Evolutionary conservation across 2,329 filamentous ascomycete species (phyloP), one percentile per base, ranked within the genome.

Genomic region (Ramularia collo-cygni): DNA sequence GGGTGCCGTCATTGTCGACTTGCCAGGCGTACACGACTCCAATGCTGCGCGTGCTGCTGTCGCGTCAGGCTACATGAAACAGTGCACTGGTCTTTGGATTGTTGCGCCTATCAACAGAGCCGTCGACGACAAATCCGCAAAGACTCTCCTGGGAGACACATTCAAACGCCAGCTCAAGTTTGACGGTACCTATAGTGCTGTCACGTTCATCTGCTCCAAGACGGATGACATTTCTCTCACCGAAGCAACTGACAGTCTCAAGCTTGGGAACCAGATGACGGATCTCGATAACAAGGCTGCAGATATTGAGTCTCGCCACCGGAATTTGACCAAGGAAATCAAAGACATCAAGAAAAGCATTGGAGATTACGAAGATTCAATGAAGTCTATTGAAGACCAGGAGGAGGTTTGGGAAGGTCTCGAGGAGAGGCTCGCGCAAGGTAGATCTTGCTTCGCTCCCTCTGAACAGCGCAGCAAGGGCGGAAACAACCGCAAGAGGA

Each of bases 161-260:
- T 79, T 79, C 61, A 76, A 72, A 50, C 64, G 71, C 0, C 77
- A 81, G 48, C 60, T 81, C 3, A 74, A 77, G 41, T 74, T 74
- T 50, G 77, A 81, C 42, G 72, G 74, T 2, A 67, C 63, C 0
- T 75, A 75, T 38, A 67, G 62, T 5, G 65, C 62, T 2, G 64
- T 80, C 2, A 78, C 74, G 0, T 81, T 81, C 43, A 74, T 82
- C 10, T 81, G 77, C 51, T 72, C 68, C 12, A 81, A 81, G 52
- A 77, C 75, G 0, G 79, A 82, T 52, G 75, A 81, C 30, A 76
- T 81, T 7, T 70, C 64, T 6, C 57, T 70, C 3, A 64, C 58
- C 0, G 69, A 75, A 40, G 68, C 67, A 4, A 54, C 59, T 3
- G 58, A 64, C 3, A 61, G 57, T 18, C 56, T 70, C 26, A 52